phyloP scores from a whole-genome alignment of 2,329 filamentous ascomycete species.

The Penicillium sp. region DNA sequence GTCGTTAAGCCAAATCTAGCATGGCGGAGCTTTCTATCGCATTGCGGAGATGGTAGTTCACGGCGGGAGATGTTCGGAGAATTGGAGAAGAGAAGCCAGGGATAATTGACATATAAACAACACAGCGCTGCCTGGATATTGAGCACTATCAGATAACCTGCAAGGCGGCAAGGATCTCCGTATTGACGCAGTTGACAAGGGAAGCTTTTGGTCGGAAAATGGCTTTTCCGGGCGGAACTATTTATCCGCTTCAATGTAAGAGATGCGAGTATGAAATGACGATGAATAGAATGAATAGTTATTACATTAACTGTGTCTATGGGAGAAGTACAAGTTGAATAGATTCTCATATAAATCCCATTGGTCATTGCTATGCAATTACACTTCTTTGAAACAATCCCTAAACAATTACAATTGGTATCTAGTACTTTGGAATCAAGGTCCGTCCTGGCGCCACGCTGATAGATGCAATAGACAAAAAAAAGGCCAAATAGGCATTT shows the following conservation, averaged over 20 bases:
- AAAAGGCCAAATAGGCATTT: conserved; percentile 8
- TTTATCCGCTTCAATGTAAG: neutral
- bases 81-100: neutral
- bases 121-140: neutral
- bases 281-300: neutral
- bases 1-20: neutral
- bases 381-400: neutral
- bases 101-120: neutral
- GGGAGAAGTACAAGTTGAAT: neutral
- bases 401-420: conserved; percentile 10
- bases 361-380: neutral
- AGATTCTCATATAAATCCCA: neutral
- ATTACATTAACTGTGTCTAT: neutral
- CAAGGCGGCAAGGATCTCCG: neutral
- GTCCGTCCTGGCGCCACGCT: conserved; percentile 10
- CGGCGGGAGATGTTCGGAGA: neutral
- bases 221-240: neutral
- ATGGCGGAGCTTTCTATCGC: conserved; percentile 10
- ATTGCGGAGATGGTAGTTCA: neutral
- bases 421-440: conserved; percentile 6
- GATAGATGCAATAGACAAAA: conserved; percentile 11
- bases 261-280: neutral
- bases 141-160: neutral
- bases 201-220: conserved; percentile 4
- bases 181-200: neutral